Conservation (phyloP, 1,284 basidiomycete genomes). For the Pisolithus thermaeus region DNA sequence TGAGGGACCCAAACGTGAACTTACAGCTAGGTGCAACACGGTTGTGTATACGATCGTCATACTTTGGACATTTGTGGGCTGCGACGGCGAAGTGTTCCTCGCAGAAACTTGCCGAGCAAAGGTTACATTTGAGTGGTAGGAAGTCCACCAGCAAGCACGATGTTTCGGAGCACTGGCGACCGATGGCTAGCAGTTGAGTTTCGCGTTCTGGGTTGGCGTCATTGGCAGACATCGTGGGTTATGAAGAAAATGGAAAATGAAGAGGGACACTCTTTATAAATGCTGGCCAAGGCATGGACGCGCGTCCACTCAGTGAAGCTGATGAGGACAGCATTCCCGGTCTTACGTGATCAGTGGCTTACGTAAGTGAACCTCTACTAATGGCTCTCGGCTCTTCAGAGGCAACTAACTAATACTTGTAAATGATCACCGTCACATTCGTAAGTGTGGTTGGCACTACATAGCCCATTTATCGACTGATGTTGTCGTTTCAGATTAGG, state of each 20-base stretch:
- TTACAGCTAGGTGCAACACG: conserved; percentile 69
- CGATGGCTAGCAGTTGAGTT: conserved; percentile 53
- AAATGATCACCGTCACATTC: neutral
- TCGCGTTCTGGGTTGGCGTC: conserved; percentile 35
- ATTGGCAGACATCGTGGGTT: conserved; percentile 6
- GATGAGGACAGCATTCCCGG: too few relatives aligned
- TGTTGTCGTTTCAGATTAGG: conserved; percentile 46
- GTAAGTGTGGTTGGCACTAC: neutral
- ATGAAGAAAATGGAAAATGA: neutral
- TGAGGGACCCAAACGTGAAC: conserved; percentile 17
- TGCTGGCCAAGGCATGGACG: neutral
- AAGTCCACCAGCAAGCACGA: conserved; percentile 70
- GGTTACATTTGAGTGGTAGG: conserved; percentile 76
- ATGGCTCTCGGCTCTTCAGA: too few relatives aligned
- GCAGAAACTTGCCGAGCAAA: conserved; percentile 63
- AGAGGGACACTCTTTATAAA: conserved; percentile 16
- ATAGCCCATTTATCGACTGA: conserved; percentile 18
- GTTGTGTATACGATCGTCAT: conserved; percentile 63
- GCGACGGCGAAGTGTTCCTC: conserved; percentile 67
- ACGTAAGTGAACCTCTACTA: neutral
- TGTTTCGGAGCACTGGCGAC: conserved; percentile 62
- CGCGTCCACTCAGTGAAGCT: neutral
- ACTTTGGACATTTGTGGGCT: conserved; percentile 60
- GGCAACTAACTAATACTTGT: neutral
- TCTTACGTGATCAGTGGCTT: neutral